Evolutionary conservation across 2,329 filamentous ascomycete genomes (phyloP), one percentile per base, ranked within the genome.

Genomic region (Colletotrichum navitas): DNA sequence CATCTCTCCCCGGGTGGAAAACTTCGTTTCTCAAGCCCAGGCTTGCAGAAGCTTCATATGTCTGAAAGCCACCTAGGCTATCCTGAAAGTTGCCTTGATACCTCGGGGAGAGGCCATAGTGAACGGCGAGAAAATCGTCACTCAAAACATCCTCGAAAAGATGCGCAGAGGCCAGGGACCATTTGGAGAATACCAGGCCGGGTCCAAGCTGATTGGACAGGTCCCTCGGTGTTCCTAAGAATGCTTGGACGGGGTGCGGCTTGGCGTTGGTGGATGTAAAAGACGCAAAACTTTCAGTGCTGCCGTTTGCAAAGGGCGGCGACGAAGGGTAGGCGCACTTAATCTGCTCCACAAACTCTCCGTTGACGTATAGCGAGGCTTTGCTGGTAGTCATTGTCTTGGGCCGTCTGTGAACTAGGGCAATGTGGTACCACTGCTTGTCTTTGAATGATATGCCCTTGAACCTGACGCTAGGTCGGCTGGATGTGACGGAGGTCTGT

Each of bases 31-130:
- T 92, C 64, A 98, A 87, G 71, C 97, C 96, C 49, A 99, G 84
- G 65, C 93, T 91, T 10, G 96, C 95, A 1, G 96, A 98, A 8
- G 96, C 95, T 76, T 93, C 91, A 79, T 99, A 99, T 0, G 97
- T 99, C 78, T 98, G 94, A 77, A 99, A 97, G 1, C 94, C 95
- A 6, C 97, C 96, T 18, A 99, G 87, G 76, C 94, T 96, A 78
- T 99, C 96, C 81, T 99, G 96, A 76, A 97, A 97, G 79, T 99
- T 99, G 21, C 96, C 96, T 78, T 94, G 92, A 76, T 99, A 99
- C 59, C 94, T 90, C 32, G 94, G 93, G 0, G 96, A 95, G 24
- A 99, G 90, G 61, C 95, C 93, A 79, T 92, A 94, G 77, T 97
- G 94, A 0, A 99, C 96, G 16, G 95, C 92, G 66, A 99, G 86